phyloP scores from a whole-genome alignment of 208 protist species.

The Crithidia expoeki region DNA sequence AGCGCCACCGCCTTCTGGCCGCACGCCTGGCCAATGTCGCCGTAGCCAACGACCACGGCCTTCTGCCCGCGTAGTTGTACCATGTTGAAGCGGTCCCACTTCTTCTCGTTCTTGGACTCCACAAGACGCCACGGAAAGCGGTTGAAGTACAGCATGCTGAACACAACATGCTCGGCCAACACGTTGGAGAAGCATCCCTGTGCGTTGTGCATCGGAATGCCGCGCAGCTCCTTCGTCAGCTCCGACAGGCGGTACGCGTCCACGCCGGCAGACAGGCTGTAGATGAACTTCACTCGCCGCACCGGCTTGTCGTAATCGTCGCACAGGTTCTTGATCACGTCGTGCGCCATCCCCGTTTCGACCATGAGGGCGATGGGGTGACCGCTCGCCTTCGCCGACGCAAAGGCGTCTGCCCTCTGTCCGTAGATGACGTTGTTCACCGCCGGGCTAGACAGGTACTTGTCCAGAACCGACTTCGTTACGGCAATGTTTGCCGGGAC shows the following conservation, averaged over 20 bases:
- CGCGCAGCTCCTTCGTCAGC: slow-evolving; percentile 45
- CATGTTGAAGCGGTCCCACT: slow-evolving; percentile 84
- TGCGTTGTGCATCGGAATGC: slow-evolving; percentile 75
- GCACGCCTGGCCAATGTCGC: slow-evolving; percentile 72
- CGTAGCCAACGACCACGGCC: slow-evolving; percentile 84
- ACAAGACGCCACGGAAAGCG: slow-evolving; percentile 67
- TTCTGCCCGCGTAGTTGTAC: slow-evolving; percentile 59
- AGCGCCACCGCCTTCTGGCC: slow-evolving; percentile 46
- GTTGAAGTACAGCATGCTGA: slow-evolving; percentile 89
- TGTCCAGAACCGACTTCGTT: slow-evolving; percentile 16
- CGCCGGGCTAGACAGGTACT: slow-evolving; percentile 5
- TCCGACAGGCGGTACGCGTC: slow-evolving; percentile 61
- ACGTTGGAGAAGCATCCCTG: slow-evolving; percentile 69
- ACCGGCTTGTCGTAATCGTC: slow-evolving; percentile 52
- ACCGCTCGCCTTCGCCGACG: slow-evolving; percentile 30
- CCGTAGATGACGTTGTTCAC: slow-evolving; percentile 39
- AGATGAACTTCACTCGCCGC: slow-evolving; percentile 75
- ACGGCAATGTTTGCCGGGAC: slow-evolving; percentile 14
- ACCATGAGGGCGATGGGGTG: slow-evolving; percentile 27
- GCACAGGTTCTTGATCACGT: slow-evolving; percentile 64
- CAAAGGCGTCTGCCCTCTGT: slow-evolving; percentile 33
- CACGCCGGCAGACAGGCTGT: slow-evolving; percentile 76
- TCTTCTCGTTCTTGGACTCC: slow-evolving; percentile 49
- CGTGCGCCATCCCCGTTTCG: slow-evolving; percentile 25
- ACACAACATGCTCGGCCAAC: slow-evolving; percentile 81